Evolutionary conservation across 768 basidiomycete genomes (phyloP), one percentile per base, ranked within the genome.

Genomic region (Pleurotus ostreatus): DNA sequence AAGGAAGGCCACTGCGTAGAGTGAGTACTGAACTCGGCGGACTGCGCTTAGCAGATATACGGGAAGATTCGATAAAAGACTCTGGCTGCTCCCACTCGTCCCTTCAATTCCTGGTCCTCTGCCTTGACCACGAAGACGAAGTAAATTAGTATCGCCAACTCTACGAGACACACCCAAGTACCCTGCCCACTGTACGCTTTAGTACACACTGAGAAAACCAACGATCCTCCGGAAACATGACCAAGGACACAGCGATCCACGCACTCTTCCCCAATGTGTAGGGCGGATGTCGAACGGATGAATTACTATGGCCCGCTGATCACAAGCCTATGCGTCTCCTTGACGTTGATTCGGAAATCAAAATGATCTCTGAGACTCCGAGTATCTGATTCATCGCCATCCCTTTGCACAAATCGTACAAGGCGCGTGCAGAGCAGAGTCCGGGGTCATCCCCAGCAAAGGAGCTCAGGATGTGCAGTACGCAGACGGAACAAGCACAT

Each of bases 21-120:
- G 30, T 8, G 8, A 11, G 8, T 4, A 34, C 30, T 9, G 30
- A 34, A 34, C 4, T 34, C 30, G 30, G 30, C 1, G 30, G 30
- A 9, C 30, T 9, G 30, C 30, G 9, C 30, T 55, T 55, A 73
- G 53, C 62, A 72, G 2, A 72, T 40, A 12, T 64, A 58, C 2
- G 74, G 73, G 18, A 74, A 51, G 16, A 75, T 54, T 39, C 60
- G 64, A 40, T 66, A 71, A 22, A 63, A 62, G 2, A 71, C 68
- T 9, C 41, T 51, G 4, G 34, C 46, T 3, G 66, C 70, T 20
- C 20, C 66, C 67, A 44, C n/a, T 44, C 41, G 15, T n/a, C 41
- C 41, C 11, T 22, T 44, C 41, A 44, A 44, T 16, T 2, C 20
- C 41, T 44, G 41, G 41, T 44, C 41, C 41, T 44, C 41, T 12